These are phyloP conservation scores for Arabidopsis lyrata DNA, from an alignment of 441 rosid genomes.

Conservation along the genomic window DNA sequence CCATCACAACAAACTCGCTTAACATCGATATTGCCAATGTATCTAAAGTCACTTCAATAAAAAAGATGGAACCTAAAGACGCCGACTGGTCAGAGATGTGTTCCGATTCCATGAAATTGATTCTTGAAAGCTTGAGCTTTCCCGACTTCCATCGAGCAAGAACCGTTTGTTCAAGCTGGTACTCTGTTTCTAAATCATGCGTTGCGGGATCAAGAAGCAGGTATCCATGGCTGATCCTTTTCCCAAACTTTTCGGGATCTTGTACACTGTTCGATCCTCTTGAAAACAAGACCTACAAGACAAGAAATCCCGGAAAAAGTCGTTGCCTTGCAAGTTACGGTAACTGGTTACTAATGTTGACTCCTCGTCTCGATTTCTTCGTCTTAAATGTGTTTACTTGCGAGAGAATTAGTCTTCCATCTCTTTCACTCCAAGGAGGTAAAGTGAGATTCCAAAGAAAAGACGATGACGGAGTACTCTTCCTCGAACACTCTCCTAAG, in stretches of 20 bases:
- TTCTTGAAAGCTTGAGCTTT: background rate
- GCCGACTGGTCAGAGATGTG: background rate
- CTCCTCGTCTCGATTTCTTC: background rate
- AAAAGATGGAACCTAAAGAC: background rate
- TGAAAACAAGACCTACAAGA: background rate
- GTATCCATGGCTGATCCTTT: constrained; percentile 15
- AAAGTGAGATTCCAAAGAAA: background rate
- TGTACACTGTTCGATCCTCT: background rate
- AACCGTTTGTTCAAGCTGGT: constrained; percentile 10
- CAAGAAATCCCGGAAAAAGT: background rate
- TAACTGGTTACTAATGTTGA: constrained; percentile 10
- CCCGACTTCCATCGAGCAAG: constrained; percentile 4
- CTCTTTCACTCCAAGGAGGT: background rate
- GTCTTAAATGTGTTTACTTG: background rate
- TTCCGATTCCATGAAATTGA: background rate
- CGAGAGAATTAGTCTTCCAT: background rate
- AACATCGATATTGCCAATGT: too few species aligned
- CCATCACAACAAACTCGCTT: too few species aligned
- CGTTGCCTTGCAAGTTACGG: constrained; percentile 14
- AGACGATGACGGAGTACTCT: background rate
- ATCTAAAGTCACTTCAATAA: too few species aligned
- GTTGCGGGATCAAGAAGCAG: background rate
- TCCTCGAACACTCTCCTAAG: background rate
- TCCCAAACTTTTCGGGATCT: background rate
- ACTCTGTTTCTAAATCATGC: constrained; percentile 5